Evolutionary conservation across 371 early-diverging fungal species (phyloP).

Genomic region (Parasitella parasitica): DNA sequence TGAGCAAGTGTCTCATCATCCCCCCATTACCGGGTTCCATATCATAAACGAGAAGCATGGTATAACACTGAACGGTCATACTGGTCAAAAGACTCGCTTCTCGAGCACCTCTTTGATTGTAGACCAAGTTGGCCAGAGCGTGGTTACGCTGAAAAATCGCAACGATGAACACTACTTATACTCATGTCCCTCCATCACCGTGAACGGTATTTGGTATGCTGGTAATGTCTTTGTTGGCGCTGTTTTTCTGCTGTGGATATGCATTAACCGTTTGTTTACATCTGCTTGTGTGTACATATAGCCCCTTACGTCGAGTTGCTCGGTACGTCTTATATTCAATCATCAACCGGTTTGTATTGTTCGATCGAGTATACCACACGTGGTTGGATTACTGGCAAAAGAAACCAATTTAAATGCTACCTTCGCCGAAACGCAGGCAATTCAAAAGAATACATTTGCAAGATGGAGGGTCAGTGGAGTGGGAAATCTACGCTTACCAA

Average conservation of each 20-base stretch:
- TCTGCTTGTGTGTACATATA: constrained; percentile 7
- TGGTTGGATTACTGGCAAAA: constrained; percentile 78
- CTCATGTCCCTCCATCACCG: constrained; percentile 44
- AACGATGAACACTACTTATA: constrained; percentile 39
- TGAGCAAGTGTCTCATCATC: constrained; percentile 81
- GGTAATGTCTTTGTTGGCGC: constrained; percentile 14
- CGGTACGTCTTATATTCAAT: constrained; percentile 67
- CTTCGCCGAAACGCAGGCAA: constrained; percentile 31
- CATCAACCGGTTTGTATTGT: constrained; percentile 63
- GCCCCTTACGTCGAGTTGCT: constrained; percentile 74
- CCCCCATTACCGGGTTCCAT: constrained; percentile 70
- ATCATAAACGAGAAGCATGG: constrained; percentile 67
- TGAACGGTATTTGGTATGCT: constrained; percentile 55
- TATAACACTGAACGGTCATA: constrained; percentile 69
- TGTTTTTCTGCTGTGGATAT: not conserved
- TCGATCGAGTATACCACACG: constrained; percentile 73
- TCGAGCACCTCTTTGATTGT: constrained; percentile 44
- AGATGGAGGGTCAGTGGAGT: constrained; percentile 69
- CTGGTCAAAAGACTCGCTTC: constrained; percentile 54
- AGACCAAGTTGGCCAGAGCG: constrained; percentile 46
- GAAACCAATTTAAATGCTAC: constrained; percentile 70
- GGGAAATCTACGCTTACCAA: constrained; percentile 55
- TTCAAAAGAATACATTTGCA: constrained; percentile 52
- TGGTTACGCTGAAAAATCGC: constrained; percentile 29
- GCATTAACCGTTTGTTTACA: not conserved